phyloP scores from a whole-genome alignment of 495 filamentous ascomycete species.

The Tricharina praecox region DNA sequence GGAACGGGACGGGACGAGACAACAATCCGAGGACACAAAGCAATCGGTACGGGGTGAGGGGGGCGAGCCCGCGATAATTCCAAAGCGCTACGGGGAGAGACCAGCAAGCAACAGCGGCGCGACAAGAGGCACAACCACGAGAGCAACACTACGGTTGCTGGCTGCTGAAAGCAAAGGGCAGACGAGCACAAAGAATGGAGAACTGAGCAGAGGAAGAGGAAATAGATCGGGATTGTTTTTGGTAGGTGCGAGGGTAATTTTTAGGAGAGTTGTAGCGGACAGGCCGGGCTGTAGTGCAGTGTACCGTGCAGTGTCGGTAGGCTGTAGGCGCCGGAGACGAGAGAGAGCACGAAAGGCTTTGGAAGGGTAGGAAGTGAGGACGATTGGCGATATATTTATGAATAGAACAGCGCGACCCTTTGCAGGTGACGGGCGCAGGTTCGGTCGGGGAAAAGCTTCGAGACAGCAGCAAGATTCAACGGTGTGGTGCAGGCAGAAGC shows the following conservation, averaged over 20 bases:
- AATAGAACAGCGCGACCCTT: neutral
- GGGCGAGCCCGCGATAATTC: neutral
- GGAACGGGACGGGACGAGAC: constrained; percentile 1
- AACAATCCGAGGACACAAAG: constrained; percentile 2
- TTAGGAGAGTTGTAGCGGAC: neutral
- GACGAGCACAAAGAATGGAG: neutral
- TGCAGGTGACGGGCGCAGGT: neutral
- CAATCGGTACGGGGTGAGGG: neutral
- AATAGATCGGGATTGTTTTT: neutral
- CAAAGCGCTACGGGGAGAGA: neutral
- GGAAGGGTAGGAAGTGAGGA: neutral
- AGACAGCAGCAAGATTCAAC: neutral
- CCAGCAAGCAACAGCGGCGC: neutral
- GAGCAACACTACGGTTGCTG: too few relatives aligned
- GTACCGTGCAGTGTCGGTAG: neutral
- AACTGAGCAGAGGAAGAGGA: neutral
- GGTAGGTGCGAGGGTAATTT: too few relatives aligned
- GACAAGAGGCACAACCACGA: too few relatives aligned
- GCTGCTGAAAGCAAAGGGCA: neutral
- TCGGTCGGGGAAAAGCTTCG: too few relatives aligned
- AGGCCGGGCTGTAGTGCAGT: neutral
- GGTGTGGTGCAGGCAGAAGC: constrained; percentile 1
- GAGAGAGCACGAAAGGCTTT: neutral
- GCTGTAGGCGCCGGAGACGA: neutral
- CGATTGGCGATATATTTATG: neutral